Evolutionary conservation across 2,329 filamentous ascomycete species (phyloP).

Genomic region (Incumbomyces lentus): DNA sequence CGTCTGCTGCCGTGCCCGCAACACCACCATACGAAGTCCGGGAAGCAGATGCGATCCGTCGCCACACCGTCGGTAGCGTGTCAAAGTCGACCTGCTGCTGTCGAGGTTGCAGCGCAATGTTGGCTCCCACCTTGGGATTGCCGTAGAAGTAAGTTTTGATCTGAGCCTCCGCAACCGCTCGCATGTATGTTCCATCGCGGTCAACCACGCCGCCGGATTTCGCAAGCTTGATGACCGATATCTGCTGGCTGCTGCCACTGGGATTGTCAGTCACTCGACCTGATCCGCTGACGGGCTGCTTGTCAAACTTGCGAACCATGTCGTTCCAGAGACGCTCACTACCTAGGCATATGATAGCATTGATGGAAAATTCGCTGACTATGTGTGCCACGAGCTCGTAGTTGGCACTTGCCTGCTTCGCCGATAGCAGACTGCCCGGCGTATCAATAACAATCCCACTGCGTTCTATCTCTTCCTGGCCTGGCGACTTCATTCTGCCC

Average conservation of each 20-base stretch:
- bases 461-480: slow-evolving; percentile 59
- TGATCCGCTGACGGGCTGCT: slow-evolving; percentile 29
- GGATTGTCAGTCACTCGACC: neutral
- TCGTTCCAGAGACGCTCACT: slow-evolving; percentile 67
- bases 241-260: slow-evolving; percentile 33
- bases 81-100: slow-evolving; percentile 75
- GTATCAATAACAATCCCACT: slow-evolving; percentile 82
- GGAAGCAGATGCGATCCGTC: slow-evolving; percentile 47
- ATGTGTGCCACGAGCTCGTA: slow-evolving; percentile 76
- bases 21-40: slow-evolving; percentile 21
- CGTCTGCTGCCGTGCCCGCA: slow-evolving; percentile 30
- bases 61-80: slow-evolving; percentile 59
- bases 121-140: slow-evolving; percentile 38
- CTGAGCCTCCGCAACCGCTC: slow-evolving; percentile 60
- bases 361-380: slow-evolving; percentile 61
- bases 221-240: slow-evolving; percentile 67
- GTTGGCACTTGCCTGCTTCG: slow-evolving; percentile 42
- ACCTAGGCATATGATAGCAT: slow-evolving; percentile 71
- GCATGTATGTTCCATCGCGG: slow-evolving; percentile 63
- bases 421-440: slow-evolving; percentile 54
- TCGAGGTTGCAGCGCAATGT: slow-evolving; percentile 70
- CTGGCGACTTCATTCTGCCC: slow-evolving; percentile 53
- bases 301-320: slow-evolving; percentile 58
- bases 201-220: slow-evolving; percentile 79
- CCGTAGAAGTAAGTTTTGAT: slow-evolving; percentile 96